Conservation (phyloP, 345 rosid species). For the Rubroshorea leprosula region DNA sequence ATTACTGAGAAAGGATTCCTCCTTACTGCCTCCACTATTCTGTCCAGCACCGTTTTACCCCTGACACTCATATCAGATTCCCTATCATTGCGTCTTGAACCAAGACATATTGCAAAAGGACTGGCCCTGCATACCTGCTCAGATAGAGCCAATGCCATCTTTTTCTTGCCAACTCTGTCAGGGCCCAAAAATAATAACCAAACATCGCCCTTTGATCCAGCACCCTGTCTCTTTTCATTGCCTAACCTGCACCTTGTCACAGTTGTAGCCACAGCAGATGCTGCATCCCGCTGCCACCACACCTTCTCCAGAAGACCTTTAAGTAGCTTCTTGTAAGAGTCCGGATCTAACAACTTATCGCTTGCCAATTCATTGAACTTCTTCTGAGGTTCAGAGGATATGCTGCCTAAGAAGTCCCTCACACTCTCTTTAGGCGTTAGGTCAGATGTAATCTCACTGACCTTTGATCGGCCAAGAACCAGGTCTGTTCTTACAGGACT, state of each 20-base stretch:
- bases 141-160: constrained; percentile 77
- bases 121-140: constrained; percentile 45
- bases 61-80: constrained; percentile 47
- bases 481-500: constrained; percentile 89
- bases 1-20: constrained; percentile 78
- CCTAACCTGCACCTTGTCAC: constrained; percentile 69
- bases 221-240: constrained; percentile 49
- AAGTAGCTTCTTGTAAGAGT: constrained; percentile 69
- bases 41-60: constrained; percentile 79
- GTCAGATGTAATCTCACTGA: constrained; percentile 27
- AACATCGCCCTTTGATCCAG: constrained; percentile 54
- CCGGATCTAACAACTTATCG: constrained; percentile 53
- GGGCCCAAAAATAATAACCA: constrained; percentile 92
- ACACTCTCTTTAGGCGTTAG: constrained; percentile 27
- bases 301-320: constrained; percentile 69
- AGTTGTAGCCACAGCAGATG: constrained; percentile 72
- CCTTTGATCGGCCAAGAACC: constrained; percentile 63
- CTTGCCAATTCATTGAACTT: constrained; percentile 40
- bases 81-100: constrained; percentile 39
- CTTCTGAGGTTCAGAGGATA: constrained; percentile 47
- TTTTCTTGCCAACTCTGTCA: constrained; percentile 78
- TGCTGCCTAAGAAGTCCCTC: constrained; percentile 65
- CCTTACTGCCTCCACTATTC: constrained; percentile 73
- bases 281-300: constrained; percentile 96
- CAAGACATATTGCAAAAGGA: constrained; percentile 58